Base-by-base conservation (phyloP, 75 land plant species). In the Sequoia sempervirens region DNA sequence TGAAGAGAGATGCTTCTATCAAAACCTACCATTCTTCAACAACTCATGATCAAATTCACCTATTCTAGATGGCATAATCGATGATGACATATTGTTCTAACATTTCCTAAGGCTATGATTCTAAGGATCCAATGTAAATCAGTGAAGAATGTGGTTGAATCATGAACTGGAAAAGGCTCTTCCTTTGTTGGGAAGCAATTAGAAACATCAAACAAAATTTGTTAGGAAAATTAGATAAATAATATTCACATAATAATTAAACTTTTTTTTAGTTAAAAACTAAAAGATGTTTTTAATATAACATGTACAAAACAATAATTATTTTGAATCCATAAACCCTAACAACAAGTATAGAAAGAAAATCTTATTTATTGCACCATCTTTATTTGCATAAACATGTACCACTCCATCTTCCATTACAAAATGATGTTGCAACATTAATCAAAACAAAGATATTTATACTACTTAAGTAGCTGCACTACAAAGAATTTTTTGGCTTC, bases 81-180 rank as follows among this genome's bases (percentile, higher is more conserved):
- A 70, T 89, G 96, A 84, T 94, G 95, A 66, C 98, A 97, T 38
- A 97, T 36, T 37, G 99, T 96, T 45, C 99, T 90, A 20, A 93
- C 97, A 88, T 94, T 97, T 79, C 99, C 98, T 12, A 90, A 85
- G 52, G 98, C 87, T 53, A 90, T 89, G 28, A 96, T 92, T 82
- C 93, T 84, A 70, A 97, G 91, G 46, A 97, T 92, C 47, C 89
- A 89, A 87, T 97, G 99, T 85, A 97, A 87, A 83, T 97, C 95
- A 38, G 98, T 97, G 82, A 97, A 97, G 81, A 97, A 97, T 17
- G 94, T 92, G 69, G 98, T 97, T n/a, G 99, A 93, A 89, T 96
- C 95, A 46, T 85, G 87, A 45, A 97, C 94, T 45, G 96, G 99
- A 73, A 91, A 97, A 30, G 93, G 90, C 75, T 92, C 92, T 54